These are phyloP conservation scores for Casuarina equisetifolia DNA, from an alignment of 306 rosid species.

Conservation along the genomic window DNA sequence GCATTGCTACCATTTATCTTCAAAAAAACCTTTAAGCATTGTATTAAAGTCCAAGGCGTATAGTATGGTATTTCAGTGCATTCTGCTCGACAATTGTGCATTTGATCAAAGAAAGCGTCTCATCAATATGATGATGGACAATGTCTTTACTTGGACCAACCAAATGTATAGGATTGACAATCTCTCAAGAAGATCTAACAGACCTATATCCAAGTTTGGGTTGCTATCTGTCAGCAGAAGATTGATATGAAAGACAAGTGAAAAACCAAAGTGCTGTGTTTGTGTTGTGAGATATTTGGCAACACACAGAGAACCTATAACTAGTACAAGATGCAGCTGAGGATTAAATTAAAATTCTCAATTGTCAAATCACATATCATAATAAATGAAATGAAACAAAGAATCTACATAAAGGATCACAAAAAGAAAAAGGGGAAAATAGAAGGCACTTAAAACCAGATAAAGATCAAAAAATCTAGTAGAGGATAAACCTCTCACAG, in stretches of 20 bases:
- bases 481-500: neutral
- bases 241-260: neutral
- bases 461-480: neutral
- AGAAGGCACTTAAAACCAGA: neutral
- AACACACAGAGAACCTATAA: neutral
- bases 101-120: neutral
- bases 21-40: neutral
- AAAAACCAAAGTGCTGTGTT: neutral
- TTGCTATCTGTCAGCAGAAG: neutral
- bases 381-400: neutral
- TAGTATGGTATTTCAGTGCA: too few species aligned
- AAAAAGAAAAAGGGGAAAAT: neutral
- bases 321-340: neutral
- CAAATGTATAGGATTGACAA: neutral
- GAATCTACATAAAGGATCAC: neutral
- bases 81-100: neutral
- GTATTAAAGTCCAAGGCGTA: neutral
- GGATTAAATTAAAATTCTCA: neutral
- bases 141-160: neutral
- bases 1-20: too few species aligned
- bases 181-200: neutral
- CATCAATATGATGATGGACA: neutral
- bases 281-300: neutral
- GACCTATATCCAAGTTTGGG: neutral
- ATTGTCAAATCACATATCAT: neutral